Conservation (phyloP, 768 basidiomycete species). For the Pleurotus sapidus region DNA sequence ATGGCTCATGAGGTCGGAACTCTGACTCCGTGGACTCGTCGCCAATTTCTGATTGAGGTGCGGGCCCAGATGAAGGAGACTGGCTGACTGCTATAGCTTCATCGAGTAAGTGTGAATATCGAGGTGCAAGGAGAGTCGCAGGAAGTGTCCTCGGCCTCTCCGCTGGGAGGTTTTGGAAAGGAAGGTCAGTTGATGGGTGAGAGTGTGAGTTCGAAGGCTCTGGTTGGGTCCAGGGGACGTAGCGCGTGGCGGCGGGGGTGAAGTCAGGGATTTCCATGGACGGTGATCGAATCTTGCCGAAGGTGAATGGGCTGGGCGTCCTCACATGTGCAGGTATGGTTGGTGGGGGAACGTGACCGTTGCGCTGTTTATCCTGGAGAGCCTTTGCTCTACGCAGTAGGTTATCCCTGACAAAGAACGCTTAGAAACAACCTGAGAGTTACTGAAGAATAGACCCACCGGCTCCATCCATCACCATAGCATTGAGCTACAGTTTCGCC, state of each 20-base stretch:
- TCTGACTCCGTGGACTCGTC: neutral
- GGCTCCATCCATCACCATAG: conserved; percentile 54
- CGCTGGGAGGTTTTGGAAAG: conserved; percentile 27
- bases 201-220: neutral
- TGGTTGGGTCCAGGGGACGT: conserved; percentile 15
- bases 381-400: conserved; percentile 51
- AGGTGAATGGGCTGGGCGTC: conserved; percentile 10
- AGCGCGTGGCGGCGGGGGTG: conserved; percentile 40
- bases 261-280: conserved; percentile 51
- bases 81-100: conserved; percentile 45
- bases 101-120: conserved; percentile 57
- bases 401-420: conserved; percentile 36
- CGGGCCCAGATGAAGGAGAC: conserved; percentile 9
- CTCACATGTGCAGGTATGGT: conserved; percentile 29
- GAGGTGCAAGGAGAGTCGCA: conserved; percentile 44
- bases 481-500: conserved; percentile 33
- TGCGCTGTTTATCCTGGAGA: conserved; percentile 56
- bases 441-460: conserved; percentile 36
- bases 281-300: conserved; percentile 12
- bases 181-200: conserved; percentile 12
- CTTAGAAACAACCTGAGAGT: conserved; percentile 2
- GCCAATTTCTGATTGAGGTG: neutral
- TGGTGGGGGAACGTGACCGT: conserved; percentile 55
- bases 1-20: conserved; percentile 5
- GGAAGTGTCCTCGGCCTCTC: conserved; percentile 29